These are phyloP conservation scores for Euphorbia peplus DNA, from an alignment of 345 rosid genomes.

Conservation along the genomic window DNA sequence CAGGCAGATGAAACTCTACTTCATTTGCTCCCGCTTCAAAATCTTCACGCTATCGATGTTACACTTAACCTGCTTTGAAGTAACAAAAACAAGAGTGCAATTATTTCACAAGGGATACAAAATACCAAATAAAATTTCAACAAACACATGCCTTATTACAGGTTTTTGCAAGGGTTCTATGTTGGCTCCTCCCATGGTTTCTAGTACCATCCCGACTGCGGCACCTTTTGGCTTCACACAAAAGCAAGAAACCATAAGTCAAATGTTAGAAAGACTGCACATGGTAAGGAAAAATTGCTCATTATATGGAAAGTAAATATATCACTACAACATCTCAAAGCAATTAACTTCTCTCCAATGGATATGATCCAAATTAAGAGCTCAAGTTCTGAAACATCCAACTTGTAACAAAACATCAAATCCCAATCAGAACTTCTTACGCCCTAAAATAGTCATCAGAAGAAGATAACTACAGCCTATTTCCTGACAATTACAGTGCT, in stretches of 20 bases:
- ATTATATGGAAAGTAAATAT: neutral
- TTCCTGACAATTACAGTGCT: neutral
- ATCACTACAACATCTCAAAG: neutral
- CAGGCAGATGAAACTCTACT: neutral
- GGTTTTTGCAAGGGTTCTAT: constrained; percentile 36
- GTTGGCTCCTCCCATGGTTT: constrained; percentile 26
- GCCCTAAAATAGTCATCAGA: neutral
- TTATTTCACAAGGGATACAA: constrained; percentile 3
- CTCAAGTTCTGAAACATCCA: neutral
- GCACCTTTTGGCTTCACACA: constrained; percentile 41
- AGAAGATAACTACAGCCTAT: neutral
- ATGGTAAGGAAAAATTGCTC: neutral
- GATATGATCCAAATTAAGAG: neutral
- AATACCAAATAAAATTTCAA: neutral
- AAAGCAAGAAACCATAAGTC: constrained; percentile 12
- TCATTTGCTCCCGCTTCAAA: neutral
- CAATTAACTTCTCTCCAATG: neutral
- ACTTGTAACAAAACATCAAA: neutral
- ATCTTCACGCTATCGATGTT: constrained; percentile 31
- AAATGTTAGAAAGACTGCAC: constrained; percentile 10
- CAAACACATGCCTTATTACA: constrained; percentile 40
- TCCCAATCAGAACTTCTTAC: neutral
- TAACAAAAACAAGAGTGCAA: constrained; percentile 18
- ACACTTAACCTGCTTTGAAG: constrained; percentile 38
- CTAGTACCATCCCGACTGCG: constrained; percentile 25